Evolutionary conservation across 192 early-diverging fungal genomes (phyloP).

Genomic region (Podila clonocystis): DNA sequence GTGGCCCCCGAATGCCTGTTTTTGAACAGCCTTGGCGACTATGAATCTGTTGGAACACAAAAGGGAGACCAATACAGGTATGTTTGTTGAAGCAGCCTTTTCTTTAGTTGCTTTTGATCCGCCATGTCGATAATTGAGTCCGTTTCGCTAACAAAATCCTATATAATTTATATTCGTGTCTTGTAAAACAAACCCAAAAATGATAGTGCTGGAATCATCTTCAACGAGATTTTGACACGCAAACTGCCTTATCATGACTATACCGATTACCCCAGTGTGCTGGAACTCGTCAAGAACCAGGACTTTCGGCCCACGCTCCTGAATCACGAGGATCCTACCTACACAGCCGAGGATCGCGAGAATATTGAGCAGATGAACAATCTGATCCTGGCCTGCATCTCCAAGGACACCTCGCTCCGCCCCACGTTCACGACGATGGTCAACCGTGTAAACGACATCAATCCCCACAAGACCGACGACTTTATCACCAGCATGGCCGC

Average conservation of each 20-base stretch:
- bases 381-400: conserved; percentile 21
- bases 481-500: conserved; percentile 56
- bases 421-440: conserved; percentile 46
- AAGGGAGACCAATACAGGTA: conserved; percentile 53
- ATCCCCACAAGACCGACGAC: conserved; percentile 47
- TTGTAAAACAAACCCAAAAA: background rate
- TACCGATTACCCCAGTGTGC: conserved; percentile 2
- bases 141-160: background rate
- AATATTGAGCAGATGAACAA: conserved; percentile 48
- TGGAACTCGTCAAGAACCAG: conserved; percentile 24
- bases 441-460: conserved; percentile 45
- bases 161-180: too few species aligned
- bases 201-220: conserved; percentile 54
- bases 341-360: conserved; percentile 26
- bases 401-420: conserved; percentile 22
- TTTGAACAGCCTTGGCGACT: conserved; percentile 17
- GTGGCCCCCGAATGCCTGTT: conserved; percentile 44
- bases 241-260: conserved; percentile 45
- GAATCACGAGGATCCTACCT: background rate
- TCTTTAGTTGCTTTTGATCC: background rate
- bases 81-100: background rate
- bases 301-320: conserved; percentile 27
- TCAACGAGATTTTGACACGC: conserved; percentile 58
- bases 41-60: conserved; percentile 36
- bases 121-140: background rate